A percentile compares a stretch with the other conserved stretches of the same genome.
These are phyloP conservation scores for Sarocladium oryzae DNA, from an alignment of 2,329 filamentous ascomycete species.

Conservation along the genomic window DNA sequence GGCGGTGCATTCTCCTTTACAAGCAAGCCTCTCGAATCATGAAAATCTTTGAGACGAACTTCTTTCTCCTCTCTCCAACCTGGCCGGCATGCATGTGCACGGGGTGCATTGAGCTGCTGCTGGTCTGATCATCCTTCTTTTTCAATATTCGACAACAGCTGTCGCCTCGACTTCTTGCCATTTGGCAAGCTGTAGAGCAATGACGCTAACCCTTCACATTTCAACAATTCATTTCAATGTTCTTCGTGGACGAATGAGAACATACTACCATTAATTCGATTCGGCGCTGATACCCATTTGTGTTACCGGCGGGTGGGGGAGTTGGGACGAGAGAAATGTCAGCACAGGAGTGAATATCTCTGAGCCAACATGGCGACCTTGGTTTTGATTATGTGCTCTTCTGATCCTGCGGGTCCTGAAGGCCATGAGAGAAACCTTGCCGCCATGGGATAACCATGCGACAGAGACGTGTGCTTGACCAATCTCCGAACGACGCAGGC, in stretches of 20 bases:
- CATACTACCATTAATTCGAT: conserved; percentile 21
- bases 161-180: not conserved
- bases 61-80: not conserved
- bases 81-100: not conserved
- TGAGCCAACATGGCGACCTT: too few species aligned
- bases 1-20: not conserved
- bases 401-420: too few species aligned
- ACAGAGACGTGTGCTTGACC: not conserved
- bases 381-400: too few species aligned
- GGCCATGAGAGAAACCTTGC: not conserved
- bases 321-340: not conserved
- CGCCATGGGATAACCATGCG: too few species aligned
- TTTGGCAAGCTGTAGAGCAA: not conserved
- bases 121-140: not conserved
- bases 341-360: not conserved
- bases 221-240: conserved; percentile 14
- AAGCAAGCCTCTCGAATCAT: not conserved
- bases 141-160: not conserved
- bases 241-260: conserved; percentile 8
- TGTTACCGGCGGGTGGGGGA: conserved; percentile 7
- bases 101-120: not conserved
- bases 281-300: conserved; percentile 30
- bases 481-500: not conserved
- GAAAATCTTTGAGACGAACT: conserved; percentile 2
- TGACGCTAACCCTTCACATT: conserved; percentile 18